These are phyloP conservation scores for Calonectria hawksworthii DNA, from an alignment of 2,329 filamentous ascomycete species.

Conservation along the genomic window DNA sequence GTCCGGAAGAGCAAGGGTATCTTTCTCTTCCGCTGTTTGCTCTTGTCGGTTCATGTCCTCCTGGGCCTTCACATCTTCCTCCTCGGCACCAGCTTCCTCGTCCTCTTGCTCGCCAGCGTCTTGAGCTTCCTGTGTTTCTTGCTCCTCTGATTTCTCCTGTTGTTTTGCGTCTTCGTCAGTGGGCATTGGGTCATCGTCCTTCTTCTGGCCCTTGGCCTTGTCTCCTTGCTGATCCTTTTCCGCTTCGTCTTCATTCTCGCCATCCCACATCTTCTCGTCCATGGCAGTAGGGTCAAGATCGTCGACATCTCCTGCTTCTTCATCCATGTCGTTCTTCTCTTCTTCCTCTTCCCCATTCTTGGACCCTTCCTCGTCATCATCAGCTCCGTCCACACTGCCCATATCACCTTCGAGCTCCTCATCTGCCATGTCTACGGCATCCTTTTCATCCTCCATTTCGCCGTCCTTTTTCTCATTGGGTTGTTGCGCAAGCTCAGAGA, in stretches of 20 bases:
- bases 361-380: conserved; percentile 71
- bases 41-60: conserved; percentile 74
- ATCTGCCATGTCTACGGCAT: conserved; percentile 92
- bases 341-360: conserved; percentile 75
- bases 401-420: conserved; percentile 92
- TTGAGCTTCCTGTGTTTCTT: conserved; percentile 55
- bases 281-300: conserved; percentile 90
- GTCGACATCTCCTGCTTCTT: conserved; percentile 91
- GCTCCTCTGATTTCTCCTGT: conserved; percentile 54
- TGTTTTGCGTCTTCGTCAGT: conserved; percentile 71
- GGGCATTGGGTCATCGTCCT: conserved; percentile 73
- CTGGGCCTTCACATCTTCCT: conserved; percentile 67
- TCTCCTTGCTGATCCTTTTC: conserved; percentile 87
- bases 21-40: conserved; percentile 84
- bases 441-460: conserved; percentile 84
- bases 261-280: conserved; percentile 99
- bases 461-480: conserved; percentile 74
- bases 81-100: conserved; percentile 75
- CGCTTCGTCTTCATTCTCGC: conserved; percentile 81
- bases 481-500: conserved; percentile 92
- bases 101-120: conserved; percentile 61
- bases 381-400: conserved; percentile 73
- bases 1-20: conserved; percentile 86
- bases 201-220: conserved; percentile 77
- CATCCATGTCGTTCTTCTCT: conserved; percentile 83